Evolutionary conservation across 805 yeast genomes (phyloP), one percentile per base, ranked within the genome.

Genomic region (Saccharomyces cerevisiae): DNA sequence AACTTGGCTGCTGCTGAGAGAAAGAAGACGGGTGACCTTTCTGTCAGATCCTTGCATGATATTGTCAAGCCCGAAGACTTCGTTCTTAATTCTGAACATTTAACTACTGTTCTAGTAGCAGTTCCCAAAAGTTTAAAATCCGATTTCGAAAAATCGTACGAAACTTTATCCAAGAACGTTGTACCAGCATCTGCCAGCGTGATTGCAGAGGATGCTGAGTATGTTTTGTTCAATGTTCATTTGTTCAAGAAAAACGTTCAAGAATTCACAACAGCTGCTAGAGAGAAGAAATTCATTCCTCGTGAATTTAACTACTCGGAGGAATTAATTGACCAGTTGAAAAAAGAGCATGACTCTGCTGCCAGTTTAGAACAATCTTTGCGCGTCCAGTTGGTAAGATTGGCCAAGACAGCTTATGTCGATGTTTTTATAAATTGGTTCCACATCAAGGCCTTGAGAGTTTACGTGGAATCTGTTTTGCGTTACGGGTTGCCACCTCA

Each of bases 401-500:
- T 94, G 57, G 84, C 96, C 1, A 83, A 83, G 63, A 84, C 96
- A 24, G 95, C 98, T n/a, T 94, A 86, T 69, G 78, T 87, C 26
- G 98, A 94, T 65, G 82, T 91, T 51, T 76, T 87, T 57, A 78
- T 88, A 61, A 82, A 86, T 59, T 90, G 97, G 97, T 78, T 88
- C 66, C 99, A 94, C 71, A 80, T 94, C 61, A 90, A 90, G 72
- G 82, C 88, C 3, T 78, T 94, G 52, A 83, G 97, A 61, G 79
- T 88, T 21, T 94, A 87, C 71, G 96, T 92, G 41, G 99, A 94
- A 74, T 81, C 90, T 51, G 96, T 94, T 14, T 79, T 94, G 69
- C 84, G 99, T 72, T 94, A 94, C 70, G 99, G 99, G 0, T 79
- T 94, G 59, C 99, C 99, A 36, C 97, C 98, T 30, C 86, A 85